A percentile compares a stretch with the other conserved stretches of the same genome.
Conservation (phyloP, 2,329 filamentous ascomycete species). For the Lasiodiplodia sp. region DNA sequence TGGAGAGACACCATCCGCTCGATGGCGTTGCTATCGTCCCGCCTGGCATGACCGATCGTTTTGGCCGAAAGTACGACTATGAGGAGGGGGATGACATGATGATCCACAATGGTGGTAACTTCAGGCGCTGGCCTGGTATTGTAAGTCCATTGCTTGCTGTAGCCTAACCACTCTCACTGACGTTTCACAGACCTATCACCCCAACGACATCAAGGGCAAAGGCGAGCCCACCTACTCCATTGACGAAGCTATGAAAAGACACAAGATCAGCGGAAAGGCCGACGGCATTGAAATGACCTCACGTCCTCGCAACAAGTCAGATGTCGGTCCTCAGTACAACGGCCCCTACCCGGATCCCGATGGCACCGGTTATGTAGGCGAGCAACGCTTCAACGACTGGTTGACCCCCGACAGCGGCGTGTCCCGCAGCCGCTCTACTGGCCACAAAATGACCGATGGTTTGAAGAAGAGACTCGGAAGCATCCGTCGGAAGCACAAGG, state of each 20-base stretch:
- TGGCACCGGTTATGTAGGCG: slow-evolving; percentile 38
- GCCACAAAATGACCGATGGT: slow-evolving; percentile 45
- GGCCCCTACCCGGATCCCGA: slow-evolving; percentile 41
- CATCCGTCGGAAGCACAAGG: slow-evolving; percentile 47
- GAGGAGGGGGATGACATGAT: slow-evolving; percentile 87
- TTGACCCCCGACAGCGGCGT: slow-evolving; percentile 37
- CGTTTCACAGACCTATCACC: slow-evolving; percentile 64
- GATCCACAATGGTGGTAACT: slow-evolving; percentile 80
- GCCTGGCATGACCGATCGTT: slow-evolving; percentile 71
- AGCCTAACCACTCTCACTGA: slow-evolving; percentile 27
- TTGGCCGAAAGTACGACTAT: slow-evolving; percentile 77
- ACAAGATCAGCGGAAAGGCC: slow-evolving; percentile 53
- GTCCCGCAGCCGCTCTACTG: slow-evolving; percentile 46
- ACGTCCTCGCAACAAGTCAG: slow-evolving; percentile 47
- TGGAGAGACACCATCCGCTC: slow-evolving; percentile 77
- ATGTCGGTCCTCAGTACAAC: slow-evolving; percentile 43
- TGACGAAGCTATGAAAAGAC: slow-evolving; percentile 71
- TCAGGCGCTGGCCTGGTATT: slow-evolving; percentile 75
- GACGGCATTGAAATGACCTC: slow-evolving; percentile 55
- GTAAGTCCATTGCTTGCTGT: slow-evolving; percentile 60
- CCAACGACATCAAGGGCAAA: slow-evolving; percentile 82
- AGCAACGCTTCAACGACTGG: slow-evolving; percentile 30
- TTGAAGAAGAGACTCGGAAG: slow-evolving; percentile 58
- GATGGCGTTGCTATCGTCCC: slow-evolving; percentile 82
- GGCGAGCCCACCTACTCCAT: slow-evolving; percentile 77